These are phyloP conservation scores for Bremia lactucae DNA, from an alignment of 352 stramenopile genomes.

Conservation along the genomic window DNA sequence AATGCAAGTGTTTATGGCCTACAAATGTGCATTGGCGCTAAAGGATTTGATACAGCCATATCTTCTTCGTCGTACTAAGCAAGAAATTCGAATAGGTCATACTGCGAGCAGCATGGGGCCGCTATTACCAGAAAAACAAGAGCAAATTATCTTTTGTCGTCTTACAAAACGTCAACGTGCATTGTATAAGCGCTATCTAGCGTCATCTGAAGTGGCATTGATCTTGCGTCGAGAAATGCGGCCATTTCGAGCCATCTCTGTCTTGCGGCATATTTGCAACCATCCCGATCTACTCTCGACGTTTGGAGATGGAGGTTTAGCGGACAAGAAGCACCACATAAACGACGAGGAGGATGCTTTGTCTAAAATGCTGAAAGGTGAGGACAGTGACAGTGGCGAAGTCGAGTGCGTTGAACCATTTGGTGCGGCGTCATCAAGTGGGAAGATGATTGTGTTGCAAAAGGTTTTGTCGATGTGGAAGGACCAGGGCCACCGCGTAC, in stretches of 20 bases:
- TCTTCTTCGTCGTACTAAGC: slow-evolving; percentile 91
- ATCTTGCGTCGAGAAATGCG: slow-evolving; percentile 78
- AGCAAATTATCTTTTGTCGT: slow-evolving; percentile 96
- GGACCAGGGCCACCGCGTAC: slow-evolving; percentile 90
- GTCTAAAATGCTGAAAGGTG: slow-evolving; percentile 10
- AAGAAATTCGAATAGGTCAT: slow-evolving; percentile 82
- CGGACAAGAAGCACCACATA: slow-evolving; percentile 17
- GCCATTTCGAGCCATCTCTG: slow-evolving; percentile 87
- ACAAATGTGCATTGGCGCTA: slow-evolving; percentile 1
- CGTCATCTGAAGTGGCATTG: slow-evolving; percentile 87
- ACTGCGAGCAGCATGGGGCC: slow-evolving; percentile 3
- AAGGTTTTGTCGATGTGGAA: slow-evolving; percentile 94
- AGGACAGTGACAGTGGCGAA: slow-evolving; percentile 16
- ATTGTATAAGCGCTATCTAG: slow-evolving; percentile 88
- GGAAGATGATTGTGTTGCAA: slow-evolving; percentile 94
- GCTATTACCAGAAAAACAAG: slow-evolving; percentile 93
- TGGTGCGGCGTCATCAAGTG: slow-evolving; percentile 64
- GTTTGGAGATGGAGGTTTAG: slow-evolving; percentile 29
- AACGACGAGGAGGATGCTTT: slow-evolving; percentile 21
- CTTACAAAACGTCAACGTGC: slow-evolving; percentile 83
- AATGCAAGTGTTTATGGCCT: slow-evolving; percentile 89
- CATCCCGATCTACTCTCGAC: slow-evolving; percentile 90
- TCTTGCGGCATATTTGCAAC: slow-evolving; percentile 98
- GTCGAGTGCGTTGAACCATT: slow-evolving; percentile 24
- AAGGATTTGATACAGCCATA: slow-evolving; percentile 93